Base-by-base conservation (phyloP, 768 basidiomycete species). In the Erythrobasidium yunnanense region DNA sequence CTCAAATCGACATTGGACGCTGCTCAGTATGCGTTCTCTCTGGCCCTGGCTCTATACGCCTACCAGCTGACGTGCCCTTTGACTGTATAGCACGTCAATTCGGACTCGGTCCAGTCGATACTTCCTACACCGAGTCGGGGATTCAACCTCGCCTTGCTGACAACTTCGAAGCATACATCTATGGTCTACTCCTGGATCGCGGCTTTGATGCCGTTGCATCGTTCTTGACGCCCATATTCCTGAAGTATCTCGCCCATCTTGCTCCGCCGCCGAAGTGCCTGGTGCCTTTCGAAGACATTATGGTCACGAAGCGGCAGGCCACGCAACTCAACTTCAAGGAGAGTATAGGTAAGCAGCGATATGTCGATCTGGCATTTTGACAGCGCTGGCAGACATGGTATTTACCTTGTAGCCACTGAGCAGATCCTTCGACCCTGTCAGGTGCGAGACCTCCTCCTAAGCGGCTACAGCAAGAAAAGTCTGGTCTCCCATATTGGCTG, bases 91-190 rank as follows among this genome's bases (percentile, higher is more conserved):
- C 56, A 5, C 35, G 17, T n/a, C 56, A 58, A 27, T 58, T 58
- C 17, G 7, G 4, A 13, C 38, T 58, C 13, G 34, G 45, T 58
- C 34, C n/a, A 15, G 4, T 45, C 2, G 47, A 25, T 8, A 20
- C 27, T 17, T 34, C 42, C 33, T 46, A 6, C 22, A 23, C 20
- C n/a, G 45, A 7, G 2, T 11, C 11, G 11, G 38, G 4, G 27
- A 17, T 7, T 27, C 4, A 46, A 49, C 27, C 25, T n/a, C 60
- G 60, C 4, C 60, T 63, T 3, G 60, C 60, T 4, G 60, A 63
- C 47, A 63, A 63, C 27, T 51, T 11, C 11, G 60, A 63, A 25
- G 60, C 60, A 29, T 63, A 63, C 38, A 27, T 63, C 47, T 63
- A 63, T 29, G 60, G 47, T 22, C 38, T 63, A 5, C 52, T 34